Percentiles rank a stretch among this genome's conserved stretches.
These are phyloP conservation scores for Filosporella fistucella DNA, from an alignment of 495 filamentous ascomycete species.

Conservation along the genomic window DNA sequence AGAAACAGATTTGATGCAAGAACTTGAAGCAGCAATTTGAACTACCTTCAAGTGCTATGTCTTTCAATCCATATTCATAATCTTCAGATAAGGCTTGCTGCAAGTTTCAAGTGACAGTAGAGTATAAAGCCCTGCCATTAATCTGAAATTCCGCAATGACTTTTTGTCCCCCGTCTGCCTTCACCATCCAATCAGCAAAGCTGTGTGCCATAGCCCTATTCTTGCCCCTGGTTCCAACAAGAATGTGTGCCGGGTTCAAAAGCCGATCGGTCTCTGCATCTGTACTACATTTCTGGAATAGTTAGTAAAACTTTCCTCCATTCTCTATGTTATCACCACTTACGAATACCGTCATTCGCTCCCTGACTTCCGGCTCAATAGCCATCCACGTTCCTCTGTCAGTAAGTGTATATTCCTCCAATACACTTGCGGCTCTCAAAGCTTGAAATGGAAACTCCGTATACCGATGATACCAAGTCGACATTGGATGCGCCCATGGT, in stretches of 20 bases:
- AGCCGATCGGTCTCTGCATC: conserved; percentile 2
- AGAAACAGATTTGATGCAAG: too few species aligned
- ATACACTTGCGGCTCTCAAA: conserved; percentile 28
- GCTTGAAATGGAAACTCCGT: conserved; percentile 39
- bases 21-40: too few species aligned
- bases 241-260: conserved; percentile 5
- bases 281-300: conserved; percentile 3
- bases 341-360: conserved; percentile 5
- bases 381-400: conserved; percentile 32
- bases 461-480: conserved; percentile 43
- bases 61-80: too few species aligned
- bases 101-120: neutral
- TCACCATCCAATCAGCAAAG: conserved; percentile 7
- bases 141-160: neutral
- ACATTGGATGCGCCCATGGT: conserved; percentile 20
- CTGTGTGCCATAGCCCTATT: conserved; percentile 2
- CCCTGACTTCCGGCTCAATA: conserved; percentile 2
- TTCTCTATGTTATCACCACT: too few species aligned
- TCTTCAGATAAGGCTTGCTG: too few species aligned
- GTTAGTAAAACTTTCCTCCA: too few species aligned
- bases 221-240: neutral
- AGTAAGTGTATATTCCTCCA: conserved; percentile 39
- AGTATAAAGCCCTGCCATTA: conserved; percentile 1
- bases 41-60: too few species aligned
- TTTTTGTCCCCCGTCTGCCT: conserved; percentile 2